Evolutionary conservation across 371 early-diverging fungal genomes (phyloP).

Genomic region (Syncephalastrum monosporum): DNA sequence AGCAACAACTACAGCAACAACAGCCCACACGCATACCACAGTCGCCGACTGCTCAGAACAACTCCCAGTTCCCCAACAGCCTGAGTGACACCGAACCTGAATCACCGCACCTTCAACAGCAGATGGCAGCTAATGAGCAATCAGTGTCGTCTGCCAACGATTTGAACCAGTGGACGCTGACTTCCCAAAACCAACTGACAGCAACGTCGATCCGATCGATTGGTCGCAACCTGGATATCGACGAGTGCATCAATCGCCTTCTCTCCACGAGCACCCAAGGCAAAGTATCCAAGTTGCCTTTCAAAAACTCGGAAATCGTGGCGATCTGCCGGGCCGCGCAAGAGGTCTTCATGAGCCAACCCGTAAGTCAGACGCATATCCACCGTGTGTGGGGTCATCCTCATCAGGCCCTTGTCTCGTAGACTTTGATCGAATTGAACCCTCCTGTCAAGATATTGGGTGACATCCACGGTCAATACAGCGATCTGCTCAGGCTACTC

Average conservation of each 20-base stretch:
- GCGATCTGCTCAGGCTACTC: conserved; percentile 85
- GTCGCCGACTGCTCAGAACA: too few species aligned
- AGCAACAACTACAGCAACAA: conserved; percentile 10
- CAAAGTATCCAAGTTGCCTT: conserved; percentile 68
- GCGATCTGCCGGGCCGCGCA: conserved; percentile 82
- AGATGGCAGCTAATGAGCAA: conserved; percentile 10
- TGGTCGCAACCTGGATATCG: conserved; percentile 60
- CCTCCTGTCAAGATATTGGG: conserved; percentile 93
- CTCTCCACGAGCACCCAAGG: conserved; percentile 68
- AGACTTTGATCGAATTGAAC: conserved; percentile 84
- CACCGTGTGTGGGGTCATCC: neutral
- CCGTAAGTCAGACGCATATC: conserved; percentile 26
- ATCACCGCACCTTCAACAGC: conserved; percentile 1
- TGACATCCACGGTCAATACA: conserved; percentile 94
- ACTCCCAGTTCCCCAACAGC: too few species aligned
- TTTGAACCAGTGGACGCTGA: conserved; percentile 18
- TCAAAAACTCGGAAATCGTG: conserved; percentile 82
- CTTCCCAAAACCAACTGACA: conserved; percentile 26
- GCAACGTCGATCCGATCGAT: conserved; percentile 33
- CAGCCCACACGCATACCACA: neutral
- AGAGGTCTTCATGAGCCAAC: conserved; percentile 88
- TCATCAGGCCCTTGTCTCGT: neutral
- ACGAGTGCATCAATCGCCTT: conserved; percentile 81
- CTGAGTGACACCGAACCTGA: neutral
- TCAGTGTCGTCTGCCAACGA: conserved; percentile 14